These are phyloP conservation scores for Phytophthora hibernalis DNA, from an alignment of 352 stramenopile species.

Conservation along the genomic window DNA sequence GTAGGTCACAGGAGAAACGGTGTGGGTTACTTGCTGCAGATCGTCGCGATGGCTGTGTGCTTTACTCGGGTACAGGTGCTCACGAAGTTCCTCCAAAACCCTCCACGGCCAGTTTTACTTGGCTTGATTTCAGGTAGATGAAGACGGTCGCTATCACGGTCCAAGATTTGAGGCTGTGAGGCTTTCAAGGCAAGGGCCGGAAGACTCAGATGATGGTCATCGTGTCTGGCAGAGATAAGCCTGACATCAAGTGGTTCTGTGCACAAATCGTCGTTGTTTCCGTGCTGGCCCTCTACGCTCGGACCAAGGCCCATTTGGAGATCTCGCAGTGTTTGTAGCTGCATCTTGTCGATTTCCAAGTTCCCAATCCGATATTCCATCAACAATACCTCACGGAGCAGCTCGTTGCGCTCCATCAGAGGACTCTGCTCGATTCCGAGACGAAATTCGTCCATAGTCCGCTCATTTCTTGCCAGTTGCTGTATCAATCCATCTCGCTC, in stretches of 20 bases:
- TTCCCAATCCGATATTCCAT: constrained; percentile 91
- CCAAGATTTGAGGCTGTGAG: constrained; percentile 14
- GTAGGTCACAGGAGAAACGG: constrained; percentile 14
- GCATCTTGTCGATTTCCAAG: constrained; percentile 93
- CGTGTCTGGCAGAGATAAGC: constrained; percentile 1
- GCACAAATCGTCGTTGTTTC: constrained; percentile 29
- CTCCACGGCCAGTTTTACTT: constrained; percentile 15
- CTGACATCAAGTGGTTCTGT: constrained; percentile 12
- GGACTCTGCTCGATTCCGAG: constrained; percentile 53
- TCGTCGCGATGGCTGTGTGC: constrained; percentile 24
- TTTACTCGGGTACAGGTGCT: constrained; percentile 33
- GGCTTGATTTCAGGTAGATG: constrained; percentile 29
- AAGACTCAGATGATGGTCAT: constrained; percentile 21
- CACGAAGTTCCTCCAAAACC: constrained; percentile 37
- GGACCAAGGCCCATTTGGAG: constrained; percentile 12
- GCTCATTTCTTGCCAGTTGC: constrained; percentile 42
- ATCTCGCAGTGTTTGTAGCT: constrained; percentile 65
- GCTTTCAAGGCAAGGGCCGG: constrained; percentile 7
- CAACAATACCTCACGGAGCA: constrained; percentile 69
- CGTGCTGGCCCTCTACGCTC: constrained; percentile 24
- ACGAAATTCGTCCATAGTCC: constrained; percentile 70
- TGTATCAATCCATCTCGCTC: constrained; percentile 31
- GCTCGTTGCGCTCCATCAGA: constrained; percentile 49
- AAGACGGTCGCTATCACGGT: constrained; percentile 14
- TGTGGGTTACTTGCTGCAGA: constrained; percentile 18